A percentile compares a stretch with the other conserved stretches of the same genome.
Evolutionary conservation across 257 asterid species (phyloP).

Genomic region (Handroanthus guayacan): DNA sequence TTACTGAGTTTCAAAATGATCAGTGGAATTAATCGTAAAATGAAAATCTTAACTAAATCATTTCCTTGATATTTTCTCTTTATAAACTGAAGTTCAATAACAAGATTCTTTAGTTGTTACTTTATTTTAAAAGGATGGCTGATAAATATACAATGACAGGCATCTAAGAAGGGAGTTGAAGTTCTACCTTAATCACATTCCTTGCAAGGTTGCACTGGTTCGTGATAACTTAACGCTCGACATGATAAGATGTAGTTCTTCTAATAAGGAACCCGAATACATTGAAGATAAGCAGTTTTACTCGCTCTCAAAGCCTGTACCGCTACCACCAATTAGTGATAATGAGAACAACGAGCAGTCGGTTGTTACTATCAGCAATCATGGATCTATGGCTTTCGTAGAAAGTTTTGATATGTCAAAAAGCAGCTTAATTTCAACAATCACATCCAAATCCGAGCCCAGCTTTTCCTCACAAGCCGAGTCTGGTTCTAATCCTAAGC

Average conservation of each 20-base stretch:
- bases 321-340: constrained; percentile 43
- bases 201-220: constrained; percentile 74
- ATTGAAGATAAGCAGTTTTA: constrained; percentile 53
- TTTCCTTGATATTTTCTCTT: background rate
- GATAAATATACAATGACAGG: constrained; percentile 53
- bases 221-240: constrained; percentile 58
- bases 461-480: constrained; percentile 46
- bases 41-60: too few species aligned
- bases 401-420: constrained; percentile 49
- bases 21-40: too few species aligned
- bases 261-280: constrained; percentile 46
- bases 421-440: constrained; percentile 35
- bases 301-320: constrained; percentile 62
- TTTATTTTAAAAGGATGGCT: constrained; percentile 8
- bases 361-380: constrained; percentile 35
- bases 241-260: constrained; percentile 45
- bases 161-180: constrained; percentile 66
- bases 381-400: constrained; percentile 40
- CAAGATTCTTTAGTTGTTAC: background rate
- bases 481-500: constrained; percentile 38
- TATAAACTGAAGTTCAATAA: background rate
- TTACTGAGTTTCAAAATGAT: background rate
- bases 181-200: constrained; percentile 67
- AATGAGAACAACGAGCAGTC: constrained; percentile 51
- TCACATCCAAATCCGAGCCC: constrained; percentile 44